Base-by-base conservation (phyloP, 2,329 filamentous ascomycete species). In the Fusarium nematophilum region DNA sequence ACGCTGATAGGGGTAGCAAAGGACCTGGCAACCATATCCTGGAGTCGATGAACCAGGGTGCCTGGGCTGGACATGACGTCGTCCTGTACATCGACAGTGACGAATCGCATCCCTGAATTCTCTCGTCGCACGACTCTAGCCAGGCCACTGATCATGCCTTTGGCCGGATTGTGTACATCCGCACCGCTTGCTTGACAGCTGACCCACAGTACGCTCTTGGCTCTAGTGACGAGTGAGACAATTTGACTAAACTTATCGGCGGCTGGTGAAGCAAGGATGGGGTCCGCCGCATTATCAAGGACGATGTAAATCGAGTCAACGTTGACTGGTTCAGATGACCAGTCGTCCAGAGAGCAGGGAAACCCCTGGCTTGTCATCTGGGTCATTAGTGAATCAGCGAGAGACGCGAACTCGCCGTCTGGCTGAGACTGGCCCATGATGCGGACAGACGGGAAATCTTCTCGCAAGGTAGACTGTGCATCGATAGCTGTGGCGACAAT, bases 91-190 rank as follows among this genome's bases (percentile, higher is more conserved):
- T 67, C 30, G 18, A 68, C 33, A 4, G 59, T 67, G 34, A 68
- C 33, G 15, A 68, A 51, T 15, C 52, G 34, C 34, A 66, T 53
- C 9, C 44, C 47, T 2, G 46, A 26, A 34, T 58, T 68, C 42
- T 68, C 65, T 36, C 63, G 53, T 17, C 65, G 51, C 7, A 65
- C 38, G 7, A 66, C 65, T n/a, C 66, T 51, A 6, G 63, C 47
- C 5, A 66, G 51, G 5, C 62, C 64, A 23, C 15, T 63, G 23
- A 66, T 36, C 56, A 67, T 61, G 10, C 56, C 56, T 36, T 63
- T 67, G 26, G 18, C 14, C 3, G 53, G 44, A 9, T 53, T 60
- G 13, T 50, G 31, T 5, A 47, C 31, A 31, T 48, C 27, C 2
- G 39, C 13, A 3, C 38, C 30, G 13, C 33, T 45, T 25, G 25